These are phyloP conservation scores for Gossypium aridum DNA, from an alignment of 441 rosid genomes.

Conservation along the genomic window DNA sequence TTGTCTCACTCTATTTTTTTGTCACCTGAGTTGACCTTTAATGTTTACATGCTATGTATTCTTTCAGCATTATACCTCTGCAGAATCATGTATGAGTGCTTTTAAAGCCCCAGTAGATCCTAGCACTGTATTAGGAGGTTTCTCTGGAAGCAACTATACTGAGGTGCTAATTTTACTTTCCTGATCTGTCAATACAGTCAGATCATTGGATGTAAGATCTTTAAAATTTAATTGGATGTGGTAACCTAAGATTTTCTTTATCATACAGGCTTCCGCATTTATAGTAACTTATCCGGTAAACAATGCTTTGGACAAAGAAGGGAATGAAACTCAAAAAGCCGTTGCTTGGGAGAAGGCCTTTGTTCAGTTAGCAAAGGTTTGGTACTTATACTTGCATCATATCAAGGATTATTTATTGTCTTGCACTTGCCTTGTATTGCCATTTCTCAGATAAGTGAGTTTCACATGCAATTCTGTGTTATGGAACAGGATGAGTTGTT, in stretches of 20 bases:
- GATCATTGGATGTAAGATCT: constrained; percentile 21
- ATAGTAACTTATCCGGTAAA: constrained; percentile 88
- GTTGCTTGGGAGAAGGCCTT: constrained; percentile 98
- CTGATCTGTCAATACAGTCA: constrained; percentile 10
- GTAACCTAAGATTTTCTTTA: constrained; percentile 23
- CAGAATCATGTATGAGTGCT: constrained; percentile 89
- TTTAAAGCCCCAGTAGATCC: constrained; percentile 99
- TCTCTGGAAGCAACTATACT: constrained; percentile 73
- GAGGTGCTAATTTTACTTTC: constrained; percentile 51
- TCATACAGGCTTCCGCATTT: constrained; percentile 89
- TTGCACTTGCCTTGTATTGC: background rate
- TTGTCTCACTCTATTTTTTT: background rate
- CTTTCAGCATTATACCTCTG: constrained; percentile 85
- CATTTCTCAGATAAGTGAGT: background rate
- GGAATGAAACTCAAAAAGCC: constrained; percentile 66
- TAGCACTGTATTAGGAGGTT: constrained; percentile 92
- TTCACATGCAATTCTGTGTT: constrained; percentile 9
- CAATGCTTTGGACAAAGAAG: constrained; percentile 59
- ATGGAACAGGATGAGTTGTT: constrained; percentile 69
- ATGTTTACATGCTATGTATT: constrained; percentile 12
- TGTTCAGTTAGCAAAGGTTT: constrained; percentile 81
- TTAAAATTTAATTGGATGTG: constrained; percentile 21
- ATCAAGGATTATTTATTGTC: background rate
- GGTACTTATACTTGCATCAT: constrained; percentile 14
- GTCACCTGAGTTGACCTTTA: constrained; percentile 1